Evolutionary conservation across 805 yeast species (phyloP), one percentile per base, ranked within the genome.

Genomic region (Candida tammaniensis): DNA sequence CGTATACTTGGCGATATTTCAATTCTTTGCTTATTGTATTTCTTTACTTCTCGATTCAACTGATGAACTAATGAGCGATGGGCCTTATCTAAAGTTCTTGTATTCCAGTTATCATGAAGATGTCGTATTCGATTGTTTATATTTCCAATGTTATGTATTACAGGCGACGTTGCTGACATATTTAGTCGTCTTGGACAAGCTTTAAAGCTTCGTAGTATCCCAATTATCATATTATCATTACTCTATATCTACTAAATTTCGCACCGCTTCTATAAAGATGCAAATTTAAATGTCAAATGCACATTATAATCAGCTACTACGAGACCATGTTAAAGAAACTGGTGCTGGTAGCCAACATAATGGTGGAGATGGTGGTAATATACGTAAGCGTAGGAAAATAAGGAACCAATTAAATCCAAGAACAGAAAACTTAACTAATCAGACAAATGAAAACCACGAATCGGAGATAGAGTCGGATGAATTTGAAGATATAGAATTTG

Each of bases 401-500:
- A n/a, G n/a, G n/a, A n/a, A n/a, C n/a, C n/a, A n/a, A n/a, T n/a
- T n/a, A n/a, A n/a, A n/a, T n/a, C n/a, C n/a, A n/a, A n/a, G n/a
- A n/a, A n/a, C n/a, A n/a, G n/a, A n/a, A n/a, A n/a, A n/a, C 7
- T 10, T 19, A 7, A 30, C 33, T 13, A 22, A 22, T 10, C 13
- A 11, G 12, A 11, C 24, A 22, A 22, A 22, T 22, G n/a, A 5
- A 22, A 22, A 22, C n/a, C 5, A 24, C 16, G 17, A 12, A 24
- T 9, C 14, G 5, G 37, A 40, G 10, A 43, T 35, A 6, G 54
- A 51, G 18, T 42, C 42, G 12, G 56, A 52, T 25, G 58, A 51
- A 10, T 50, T 52, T 34, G 57, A 54, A 33, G 54, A 54, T 26
- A 44, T 54, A 2, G 52, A 36, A 19, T 33, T 50, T 13, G 44